Evolutionary conservation across 768 basidiomycete species (phyloP), one percentile per base, ranked within the genome.

Genomic region (Boletus rufocinnamomeus): DNA sequence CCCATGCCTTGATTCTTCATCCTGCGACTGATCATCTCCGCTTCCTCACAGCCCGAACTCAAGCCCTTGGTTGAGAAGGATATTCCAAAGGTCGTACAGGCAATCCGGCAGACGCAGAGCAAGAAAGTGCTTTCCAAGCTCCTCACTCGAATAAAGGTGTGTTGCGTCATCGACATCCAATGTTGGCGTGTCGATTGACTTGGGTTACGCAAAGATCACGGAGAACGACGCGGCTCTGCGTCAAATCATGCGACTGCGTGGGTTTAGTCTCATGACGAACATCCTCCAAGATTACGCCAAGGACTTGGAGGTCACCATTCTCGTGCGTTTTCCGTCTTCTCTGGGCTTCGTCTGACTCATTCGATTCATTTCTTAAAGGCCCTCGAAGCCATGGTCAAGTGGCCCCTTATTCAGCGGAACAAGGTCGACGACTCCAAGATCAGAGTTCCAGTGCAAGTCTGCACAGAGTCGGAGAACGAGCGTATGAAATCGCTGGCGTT

Each of bases 191-290:
- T 27, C 27, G 13, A 21, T 30, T 63, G n/a, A 63, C 38, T 48
- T 13, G 32, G 27, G 28, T 45, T 3, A 45, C 34, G 34, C 35
- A 34, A n/a, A 96, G 95, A 86, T 96, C 57, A 96, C 96, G 2
- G 85, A 89, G 40, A 93, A 96, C 60, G 81, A 84, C 45, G 79
- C 84, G 0, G 85, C 93, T 14, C 77, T 94, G 27, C 81, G 92
- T 32, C 86, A 93, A 70, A 80, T 98, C 49, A 89, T 97, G 85
- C 88, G 94, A 6, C 77, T 98, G 67, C 93, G 97, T 69, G 95
- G 95, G 2, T 91, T 95, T 71, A 91, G 88, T 73, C 77, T 95
- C 17, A 95, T 98, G 93, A 88, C 85, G 46, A 92, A 90, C 67
- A 80, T 98, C 38, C 75, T 98, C 32, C 84, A 89, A 38, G 94